Evolutionary conservation across 2,329 filamentous ascomycete species (phyloP).

Genomic region (Talaromyces sp.): DNA sequence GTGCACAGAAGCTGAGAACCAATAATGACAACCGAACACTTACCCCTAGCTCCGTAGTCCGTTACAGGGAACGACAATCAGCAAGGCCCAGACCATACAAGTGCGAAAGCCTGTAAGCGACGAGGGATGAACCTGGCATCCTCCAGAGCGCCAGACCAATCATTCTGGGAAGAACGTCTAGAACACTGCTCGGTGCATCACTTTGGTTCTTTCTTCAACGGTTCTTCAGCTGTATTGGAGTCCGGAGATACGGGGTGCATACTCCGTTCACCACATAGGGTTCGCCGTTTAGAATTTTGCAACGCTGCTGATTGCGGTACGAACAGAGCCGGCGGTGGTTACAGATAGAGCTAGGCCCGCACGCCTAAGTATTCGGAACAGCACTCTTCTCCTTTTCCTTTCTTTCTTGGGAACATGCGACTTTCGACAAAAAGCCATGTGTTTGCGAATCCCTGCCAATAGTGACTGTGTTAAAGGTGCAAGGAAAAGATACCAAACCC

Average conservation of each 20-base stretch:
- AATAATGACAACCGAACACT: not conserved
- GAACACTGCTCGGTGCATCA: not conserved
- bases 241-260: not conserved
- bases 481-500: no score
- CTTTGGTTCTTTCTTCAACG: not conserved
- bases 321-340: not conserved
- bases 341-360: not conserved
- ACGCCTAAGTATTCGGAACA: no score
- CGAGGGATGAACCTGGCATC: not conserved
- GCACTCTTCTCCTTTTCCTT: no score
- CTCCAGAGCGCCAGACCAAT: not conserved
- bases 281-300: not conserved
- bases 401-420: no score
- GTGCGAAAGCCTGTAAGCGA: not conserved
- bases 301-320: not conserved
- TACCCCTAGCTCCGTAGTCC: not conserved
- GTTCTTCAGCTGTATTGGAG: not conserved
- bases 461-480: no score
- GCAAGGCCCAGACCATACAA: not conserved
- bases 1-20: not conserved
- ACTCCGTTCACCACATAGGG: no score
- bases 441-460: no score
- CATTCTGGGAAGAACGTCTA: not conserved
- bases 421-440: no score
- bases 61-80: not conserved